Base-by-base conservation (phyloP, 306 rosid species). In the Ormosia semicastrata region DNA sequence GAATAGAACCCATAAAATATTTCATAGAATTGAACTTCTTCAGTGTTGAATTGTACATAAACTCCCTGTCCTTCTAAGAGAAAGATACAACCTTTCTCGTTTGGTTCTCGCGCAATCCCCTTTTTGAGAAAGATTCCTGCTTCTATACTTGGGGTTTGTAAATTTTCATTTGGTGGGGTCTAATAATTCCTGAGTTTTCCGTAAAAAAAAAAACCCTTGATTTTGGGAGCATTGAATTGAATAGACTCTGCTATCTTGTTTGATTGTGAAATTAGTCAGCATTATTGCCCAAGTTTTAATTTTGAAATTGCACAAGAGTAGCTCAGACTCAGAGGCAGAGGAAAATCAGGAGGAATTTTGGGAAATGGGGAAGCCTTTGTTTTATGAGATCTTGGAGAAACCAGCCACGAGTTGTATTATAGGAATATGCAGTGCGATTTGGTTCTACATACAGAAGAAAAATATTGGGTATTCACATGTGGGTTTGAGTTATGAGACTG, bases 381-480 rank as follows among this genome's bases (percentile, higher is more conserved):
- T 95, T 80, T 92, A 85, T 76, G 96, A 95, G 94, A 92, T 95
- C 86, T 85, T 92, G 82, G 98, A 95, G 58, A 95, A 95, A 78
- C 98, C 99, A 53, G 93, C 93, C 39, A 93, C 99, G 0, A 92
- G 97, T 88, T 88, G 88, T 50, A 73, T 95, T 17, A 95, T 93
- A 80, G 99, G 97, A 34, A 59, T 93, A 82, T 95, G 98, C 85
- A 71, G 92, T 87, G 93, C 89, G 12, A 89, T 95, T 78, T 95
- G 99, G 99, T 92, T 92, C 76, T 93, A 88, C 83, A 90, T 95
- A 46, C 98, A 93, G 91, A 95, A 90, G 90, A 95, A 92, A 60
- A 88, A 87, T 74, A 90, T 95, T 63, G 99, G 99, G 68, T 95
- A 95, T 83, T 90, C 99, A 11, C 98, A 95, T 43, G 99, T 95